Evolutionary conservation across 306 rosid species (phyloP), one percentile per base, ranked within the genome.

Genomic region (Trifolium pratense): DNA sequence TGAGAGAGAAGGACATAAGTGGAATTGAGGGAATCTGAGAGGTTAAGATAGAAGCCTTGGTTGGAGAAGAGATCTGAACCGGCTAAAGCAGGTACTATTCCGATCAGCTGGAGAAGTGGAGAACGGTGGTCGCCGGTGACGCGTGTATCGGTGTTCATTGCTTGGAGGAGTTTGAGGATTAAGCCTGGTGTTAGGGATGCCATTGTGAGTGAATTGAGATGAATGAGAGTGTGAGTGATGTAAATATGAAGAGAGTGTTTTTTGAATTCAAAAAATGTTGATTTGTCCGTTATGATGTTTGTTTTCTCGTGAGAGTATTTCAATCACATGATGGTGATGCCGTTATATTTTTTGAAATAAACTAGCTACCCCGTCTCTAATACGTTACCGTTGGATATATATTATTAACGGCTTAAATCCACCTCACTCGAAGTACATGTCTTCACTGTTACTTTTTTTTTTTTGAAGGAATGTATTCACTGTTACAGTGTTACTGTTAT

Each of bases 81-180:
- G 9, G 99, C 87, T 6, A 91, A 92, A 5, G 97, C 91, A 0
- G 99, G 99, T 18, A 94, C 96, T 29, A 94, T 94, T 2, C 99
- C 99, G 56, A 87, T 88, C 29, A 94, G 90, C 55, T 94, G 99
- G 11, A 94, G 95, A 45, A 94, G 95, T 7, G 99, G 89, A 1
- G 97, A 94, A 39, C 99, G 95, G 87, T 94, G 99, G 83, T 94
- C 99, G 12, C 99, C 97, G 63, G 97, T 94, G 64, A 94, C 99
- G n/a, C 93, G 84, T 66, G 86, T 81, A 46, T 87, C 65, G 62
- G 90, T 86, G 77, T 91, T 94, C 93, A 94, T 94, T 17, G 93
- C 89, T 60, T 89, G 97, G 16, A 94, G 81, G 11, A 94, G 89
- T 51, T 87, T 92, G 6, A 94, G 87, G 11, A 94, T 86, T 53